Base-by-base conservation (phyloP, 2,329 filamentous ascomycete species). In the Aspergillus pseudonomiae region DNA sequence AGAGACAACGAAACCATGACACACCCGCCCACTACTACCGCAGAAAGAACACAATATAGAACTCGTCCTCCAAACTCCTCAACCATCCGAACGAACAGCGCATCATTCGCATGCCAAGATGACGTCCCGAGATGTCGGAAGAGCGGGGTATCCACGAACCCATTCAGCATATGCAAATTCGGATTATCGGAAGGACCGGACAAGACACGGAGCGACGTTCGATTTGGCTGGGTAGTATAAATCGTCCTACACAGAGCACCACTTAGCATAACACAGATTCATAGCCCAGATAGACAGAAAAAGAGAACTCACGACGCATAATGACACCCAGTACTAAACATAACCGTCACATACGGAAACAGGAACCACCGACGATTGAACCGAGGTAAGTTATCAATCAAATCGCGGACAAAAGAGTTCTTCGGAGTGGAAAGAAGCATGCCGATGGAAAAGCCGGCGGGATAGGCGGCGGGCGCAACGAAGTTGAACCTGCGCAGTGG, bases 271-370 rank as follows among this genome's bases (percentile, higher is more conserved):
- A 0, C 9, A 52, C n/a, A 6, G 6, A 3, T 32, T 34, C 6
- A 5, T 19, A 28, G 19, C 9, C 2, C 16, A 34, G 6, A 1
- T 3, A 21, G 1, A 30, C 7, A 11, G 14, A 50, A 34, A 10
- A 11, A 36, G 34, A 36, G 39, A 28, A 70, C 75, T 45, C 67
- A 78, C 74, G 78, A 80, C 28, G 77, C 78, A 62, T 78, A 81
- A 63, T 81, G 78, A 46, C 78, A 80, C 14, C 78, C 78, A 1
- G 79, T 80, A 64, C 77, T 80, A 65, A 81, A 81, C 79, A 81
- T 81, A 36, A 81, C 77, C 2, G 78, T 79, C 4, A 75, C 67
- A 56, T 81, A 80, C 0, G 79, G 77, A 36, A 81, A 63, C 3
- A 76, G 71, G 21, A 80, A 71, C 78, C 79, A 81, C n/a, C 74